These are phyloP conservation scores for Phytophthora citricola DNA, from an alignment of 352 stramenopile genomes.

Conservation along the genomic window DNA sequence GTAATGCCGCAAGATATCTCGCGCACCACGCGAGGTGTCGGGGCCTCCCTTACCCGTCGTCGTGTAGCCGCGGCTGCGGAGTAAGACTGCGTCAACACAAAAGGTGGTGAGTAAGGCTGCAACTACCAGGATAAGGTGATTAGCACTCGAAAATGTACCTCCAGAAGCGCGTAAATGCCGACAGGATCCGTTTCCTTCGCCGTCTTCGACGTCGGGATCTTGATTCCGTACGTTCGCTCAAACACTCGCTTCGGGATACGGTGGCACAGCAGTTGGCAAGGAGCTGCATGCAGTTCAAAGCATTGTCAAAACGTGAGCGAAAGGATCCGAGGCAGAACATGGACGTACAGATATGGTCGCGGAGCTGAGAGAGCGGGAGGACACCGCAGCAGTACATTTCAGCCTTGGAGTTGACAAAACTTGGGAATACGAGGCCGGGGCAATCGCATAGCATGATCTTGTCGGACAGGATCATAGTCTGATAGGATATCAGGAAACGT, in stretches of 20 bases:
- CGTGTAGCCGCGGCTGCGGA: constrained; percentile 92
- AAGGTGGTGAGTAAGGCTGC: constrained; percentile 1
- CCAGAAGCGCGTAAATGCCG: constrained; percentile 79
- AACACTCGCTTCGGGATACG: constrained; percentile 96
- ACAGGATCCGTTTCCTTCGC: constrained; percentile 79
- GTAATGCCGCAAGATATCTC: constrained; percentile 98
- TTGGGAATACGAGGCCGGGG: constrained; percentile 99
- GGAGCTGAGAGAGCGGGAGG: constrained; percentile 98
- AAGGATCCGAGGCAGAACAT: not conserved
- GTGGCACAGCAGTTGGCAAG: constrained; percentile 94
- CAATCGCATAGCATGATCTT: constrained; percentile 99
- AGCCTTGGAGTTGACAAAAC: constrained; percentile 98
- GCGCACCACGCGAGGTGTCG: constrained; percentile 95
- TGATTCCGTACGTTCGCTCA: constrained; percentile 97
- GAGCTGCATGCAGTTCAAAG: constrained; percentile 48
- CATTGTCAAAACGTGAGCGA: constrained; percentile 12
- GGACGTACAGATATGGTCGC: constrained; percentile 91
- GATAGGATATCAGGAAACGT: not conserved
- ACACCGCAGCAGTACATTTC: constrained; percentile 99
- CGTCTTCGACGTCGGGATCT: constrained; percentile 76
- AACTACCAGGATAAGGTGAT: not conserved
- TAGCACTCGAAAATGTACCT: constrained; percentile 39
- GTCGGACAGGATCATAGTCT: constrained; percentile 97
- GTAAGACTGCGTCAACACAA: constrained; percentile 60
- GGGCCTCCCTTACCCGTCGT: constrained; percentile 94